Evolutionary conservation across 1,139 yeast species (phyloP).

Genomic region (Pichia sp.): DNA sequence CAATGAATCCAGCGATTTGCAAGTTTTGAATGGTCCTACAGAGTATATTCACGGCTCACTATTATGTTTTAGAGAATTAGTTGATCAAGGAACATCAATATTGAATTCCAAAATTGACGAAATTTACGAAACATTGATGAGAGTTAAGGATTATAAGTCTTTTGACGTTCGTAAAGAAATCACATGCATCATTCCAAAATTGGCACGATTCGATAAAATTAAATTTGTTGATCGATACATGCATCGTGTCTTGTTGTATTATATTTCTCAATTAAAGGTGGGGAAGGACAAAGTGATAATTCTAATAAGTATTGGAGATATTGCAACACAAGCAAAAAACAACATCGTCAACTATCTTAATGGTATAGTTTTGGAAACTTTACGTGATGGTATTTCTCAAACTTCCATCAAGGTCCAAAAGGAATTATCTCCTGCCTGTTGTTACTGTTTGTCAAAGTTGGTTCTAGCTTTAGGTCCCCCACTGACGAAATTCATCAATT

Average conservation of each 20-base stretch:
- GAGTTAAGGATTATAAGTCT: constrained; percentile 72
- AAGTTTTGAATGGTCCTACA: constrained; percentile 29
- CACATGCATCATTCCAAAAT: constrained; percentile 69
- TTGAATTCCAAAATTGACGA: constrained; percentile 66
- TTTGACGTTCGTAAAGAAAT: constrained; percentile 75
- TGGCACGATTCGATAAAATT: constrained; percentile 72
- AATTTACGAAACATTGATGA: constrained; percentile 67
- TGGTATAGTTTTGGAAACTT: constrained; percentile 66
- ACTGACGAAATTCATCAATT: constrained; percentile 76
- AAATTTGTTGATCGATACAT: constrained; percentile 75
- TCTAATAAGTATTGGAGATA: constrained; percentile 76
- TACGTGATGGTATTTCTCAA: constrained; percentile 75
- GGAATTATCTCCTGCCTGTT: constrained; percentile 80
- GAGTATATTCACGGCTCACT: constrained; percentile 84
- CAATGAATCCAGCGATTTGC: not conserved
- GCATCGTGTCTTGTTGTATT: constrained; percentile 71
- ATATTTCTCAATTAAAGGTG: constrained; percentile 70
- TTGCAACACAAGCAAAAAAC: constrained; percentile 76
- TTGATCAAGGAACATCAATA: constrained; percentile 58
- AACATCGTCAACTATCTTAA: constrained; percentile 85
- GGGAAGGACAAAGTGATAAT: constrained; percentile 68
- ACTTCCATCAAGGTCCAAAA: constrained; percentile 46
- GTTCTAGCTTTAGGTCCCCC: constrained; percentile 95
- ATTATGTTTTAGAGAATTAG: constrained; percentile 71
- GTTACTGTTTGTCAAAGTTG: constrained; percentile 80